These are phyloP conservation scores for Hsuehochloa calcarea DNA, from an alignment of 176 grass and related monocot genomes.

Conservation along the genomic window DNA sequence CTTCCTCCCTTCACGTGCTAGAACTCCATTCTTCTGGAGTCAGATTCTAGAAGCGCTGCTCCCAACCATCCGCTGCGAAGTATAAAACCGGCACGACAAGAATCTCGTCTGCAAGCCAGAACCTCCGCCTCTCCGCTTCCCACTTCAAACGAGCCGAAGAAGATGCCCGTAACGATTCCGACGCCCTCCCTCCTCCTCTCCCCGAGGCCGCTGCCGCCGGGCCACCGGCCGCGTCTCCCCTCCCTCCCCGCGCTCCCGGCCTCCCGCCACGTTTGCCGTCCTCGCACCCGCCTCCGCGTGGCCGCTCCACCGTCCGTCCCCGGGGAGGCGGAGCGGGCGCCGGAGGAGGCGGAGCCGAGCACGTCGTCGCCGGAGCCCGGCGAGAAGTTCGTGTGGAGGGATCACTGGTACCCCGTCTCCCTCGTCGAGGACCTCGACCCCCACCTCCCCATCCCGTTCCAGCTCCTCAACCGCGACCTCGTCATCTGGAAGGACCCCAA, in stretches of 20 bases:
- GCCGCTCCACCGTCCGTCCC: constrained; percentile 71
- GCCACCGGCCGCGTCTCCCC: background rate
- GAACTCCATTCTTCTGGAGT: background rate
- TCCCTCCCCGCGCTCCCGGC: constrained; percentile 3
- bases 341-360: constrained; percentile 41
- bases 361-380: constrained; percentile 47
- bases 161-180: constrained; percentile 28
- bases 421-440: constrained; percentile 95
- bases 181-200: background rate
- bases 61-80: background rate
- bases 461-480: constrained; percentile 96
- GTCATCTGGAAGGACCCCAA: constrained; percentile 93
- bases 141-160: background rate
- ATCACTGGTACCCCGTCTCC: constrained; percentile 95
- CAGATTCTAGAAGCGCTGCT: background rate
- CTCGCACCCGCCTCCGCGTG: constrained; percentile 41
- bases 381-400: constrained; percentile 84
- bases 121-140: background rate
- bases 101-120: background rate
- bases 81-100: background rate
- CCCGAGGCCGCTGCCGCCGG: constrained; percentile 14
- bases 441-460: constrained; percentile 71
- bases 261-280: background rate
- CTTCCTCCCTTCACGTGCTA: background rate
- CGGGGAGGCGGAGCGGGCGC: constrained; percentile 34